These are phyloP conservation scores for Leucosporidium scottii DNA, from an alignment of 768 basidiomycete species.

Conservation along the genomic window DNA sequence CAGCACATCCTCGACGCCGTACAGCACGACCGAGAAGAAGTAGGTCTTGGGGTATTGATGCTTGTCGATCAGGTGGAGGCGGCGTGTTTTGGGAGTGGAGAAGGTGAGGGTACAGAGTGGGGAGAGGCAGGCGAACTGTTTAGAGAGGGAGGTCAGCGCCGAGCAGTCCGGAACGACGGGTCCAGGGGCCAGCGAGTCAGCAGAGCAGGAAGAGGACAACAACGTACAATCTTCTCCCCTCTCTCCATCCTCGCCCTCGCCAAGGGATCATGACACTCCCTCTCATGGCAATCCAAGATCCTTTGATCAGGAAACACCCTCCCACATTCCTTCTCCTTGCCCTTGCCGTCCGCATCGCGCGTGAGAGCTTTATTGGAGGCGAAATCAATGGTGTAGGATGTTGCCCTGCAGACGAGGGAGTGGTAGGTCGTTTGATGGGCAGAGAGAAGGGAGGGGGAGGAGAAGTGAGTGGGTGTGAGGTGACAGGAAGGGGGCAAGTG, in stretches of 20 bases:
- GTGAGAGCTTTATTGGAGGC: background rate
- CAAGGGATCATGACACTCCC: constrained; percentile 35
- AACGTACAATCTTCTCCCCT: constrained; percentile 33
- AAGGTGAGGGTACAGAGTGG: constrained; percentile 11
- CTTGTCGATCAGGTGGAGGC: constrained; percentile 32
- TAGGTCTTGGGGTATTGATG: constrained; percentile 33
- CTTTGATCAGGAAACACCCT: constrained; percentile 32
- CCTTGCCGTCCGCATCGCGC: background rate
- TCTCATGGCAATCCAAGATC: constrained; percentile 26
- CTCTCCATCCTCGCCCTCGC: constrained; percentile 16
- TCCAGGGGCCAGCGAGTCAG: background rate
- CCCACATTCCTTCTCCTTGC: constrained; percentile 10
- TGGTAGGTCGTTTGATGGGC: constrained; percentile 28
- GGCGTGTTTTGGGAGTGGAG: constrained; percentile 28
- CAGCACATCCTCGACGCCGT: constrained; percentile 23
- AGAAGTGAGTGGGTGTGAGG: background rate
- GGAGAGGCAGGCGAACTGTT: constrained; percentile 32
- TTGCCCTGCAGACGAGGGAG: constrained; percentile 17
- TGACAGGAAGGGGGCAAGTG: constrained; percentile 28
- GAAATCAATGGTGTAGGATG: background rate
- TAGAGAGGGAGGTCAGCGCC: background rate
- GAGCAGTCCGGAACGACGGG: background rate
- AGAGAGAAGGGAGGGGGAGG: constrained; percentile 4
- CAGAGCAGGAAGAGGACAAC: background rate
- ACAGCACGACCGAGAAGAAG: constrained; percentile 26